Evolutionary conservation across 345 rosid species (phyloP), one percentile per base, ranked within the genome.

Genomic region (Lepidium aucheri): DNA sequence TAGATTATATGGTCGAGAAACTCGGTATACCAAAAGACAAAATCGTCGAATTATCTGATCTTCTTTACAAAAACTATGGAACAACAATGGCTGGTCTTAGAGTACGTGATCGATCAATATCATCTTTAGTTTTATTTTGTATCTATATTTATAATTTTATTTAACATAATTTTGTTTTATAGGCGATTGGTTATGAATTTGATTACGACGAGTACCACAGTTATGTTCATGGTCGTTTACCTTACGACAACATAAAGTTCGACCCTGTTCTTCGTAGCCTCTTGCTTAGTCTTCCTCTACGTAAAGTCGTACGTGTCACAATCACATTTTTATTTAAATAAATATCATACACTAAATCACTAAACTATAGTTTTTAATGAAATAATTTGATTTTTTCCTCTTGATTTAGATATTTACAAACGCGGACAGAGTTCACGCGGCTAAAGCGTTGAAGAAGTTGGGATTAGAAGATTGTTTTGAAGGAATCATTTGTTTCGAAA

Each of bases 51-150:
- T 68, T 90, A 77, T 88, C 93, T 63, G 79, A 88, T 55, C 75
- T 81, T 17, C 80, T 93, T 64, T 93, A 93, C 78, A 83, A 71
- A 73, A 95, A 93, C 67, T 50, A 90, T 74, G 98, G 97, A 73
- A 93, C 98, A 60, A 93, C 98, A 63, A 88, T 93, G 98, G 97
- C 97, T 22, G 98, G 98, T 68, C 79, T 93, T 10, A 86, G 86
- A 92, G 98, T 86, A 36, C 71, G 22, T 1, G 4, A n/a, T n/a
- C n/a, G n/a, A n/a, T n/a, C n/a, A 9, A n/a, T 45, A 18, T 45
- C 30, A 46, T 46, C 52, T n/a, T n/a, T n/a, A n/a, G n/a, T n/a
- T n/a, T n/a, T n/a, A n/a, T n/a, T n/a, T n/a, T n/a, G n/a, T n/a
- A 46, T 9, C 33, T 22, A 12, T 4, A 24, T 49, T 14, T 10